Evolutionary conservation across 2,329 filamentous ascomycete species (phyloP).

Genomic region (Phialemoniopsis sp.): DNA sequence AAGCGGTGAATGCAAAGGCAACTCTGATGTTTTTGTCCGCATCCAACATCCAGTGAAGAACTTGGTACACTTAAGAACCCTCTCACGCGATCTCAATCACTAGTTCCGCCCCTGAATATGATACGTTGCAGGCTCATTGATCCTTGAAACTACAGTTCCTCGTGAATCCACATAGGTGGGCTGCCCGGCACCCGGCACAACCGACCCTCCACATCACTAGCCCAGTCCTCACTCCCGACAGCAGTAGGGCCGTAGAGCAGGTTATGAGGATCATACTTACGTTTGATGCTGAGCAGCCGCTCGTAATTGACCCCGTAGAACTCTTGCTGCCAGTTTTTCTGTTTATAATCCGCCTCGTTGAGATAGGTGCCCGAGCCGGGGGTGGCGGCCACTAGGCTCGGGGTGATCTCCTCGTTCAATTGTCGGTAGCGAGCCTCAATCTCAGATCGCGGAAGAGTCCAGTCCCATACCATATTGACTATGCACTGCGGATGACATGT

Average conservation of each 20-base stretch:
- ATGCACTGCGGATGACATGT: constrained; percentile 13
- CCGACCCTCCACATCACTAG: constrained; percentile 23
- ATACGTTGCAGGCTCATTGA: too few relatives aligned
- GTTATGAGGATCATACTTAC: constrained; percentile 26
- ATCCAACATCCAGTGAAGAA: too few relatives aligned
- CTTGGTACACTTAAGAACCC: too few relatives aligned
- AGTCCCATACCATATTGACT: constrained; percentile 15
- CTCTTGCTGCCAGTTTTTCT: constrained; percentile 18
- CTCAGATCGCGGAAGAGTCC: background rate
- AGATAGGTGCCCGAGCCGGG: constrained; percentile 22
- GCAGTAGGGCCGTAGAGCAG: constrained; percentile 30
- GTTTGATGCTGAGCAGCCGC: constrained; percentile 26
- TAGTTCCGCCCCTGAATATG: too few relatives aligned
- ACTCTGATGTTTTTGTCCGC: too few relatives aligned
- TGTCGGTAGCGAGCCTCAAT: constrained; percentile 6
- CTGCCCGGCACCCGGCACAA: constrained; percentile 25
- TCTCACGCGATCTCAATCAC: too few relatives aligned
- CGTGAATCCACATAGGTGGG: too few relatives aligned
- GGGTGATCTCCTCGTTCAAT: constrained; percentile 18
- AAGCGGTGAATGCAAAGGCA: too few relatives aligned
- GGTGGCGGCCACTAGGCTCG: constrained; percentile 18
- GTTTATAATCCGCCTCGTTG: constrained; percentile 30
- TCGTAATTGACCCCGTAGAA: constrained; percentile 27
- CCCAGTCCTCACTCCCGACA: constrained; percentile 34
- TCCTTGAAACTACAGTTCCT: too few relatives aligned